Evolutionary conservation across 148 eudicot genomes (phyloP).

Genomic region (Rhododendron henanense): DNA sequence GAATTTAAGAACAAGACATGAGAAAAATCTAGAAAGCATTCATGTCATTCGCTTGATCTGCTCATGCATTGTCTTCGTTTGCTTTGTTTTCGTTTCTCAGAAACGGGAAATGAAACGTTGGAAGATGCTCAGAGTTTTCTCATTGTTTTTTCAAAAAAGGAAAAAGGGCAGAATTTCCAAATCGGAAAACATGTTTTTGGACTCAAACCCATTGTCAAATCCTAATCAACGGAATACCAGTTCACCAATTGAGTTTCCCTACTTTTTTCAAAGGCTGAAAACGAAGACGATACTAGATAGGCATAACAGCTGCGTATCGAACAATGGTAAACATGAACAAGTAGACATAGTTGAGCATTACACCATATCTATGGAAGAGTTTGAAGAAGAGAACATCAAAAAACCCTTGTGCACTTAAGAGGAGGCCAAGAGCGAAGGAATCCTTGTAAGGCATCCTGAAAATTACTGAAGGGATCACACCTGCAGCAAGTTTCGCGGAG

Average conservation of each 20-base stretch:
- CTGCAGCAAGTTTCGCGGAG: neutral
- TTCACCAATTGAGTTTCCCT: neutral
- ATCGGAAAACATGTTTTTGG: too few species aligned
- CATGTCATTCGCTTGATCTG: neutral
- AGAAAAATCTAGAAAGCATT: neutral
- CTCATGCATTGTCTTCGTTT: too few species aligned
- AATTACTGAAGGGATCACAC: constrained; percentile 2
- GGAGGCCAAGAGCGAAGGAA: constrained; percentile 12
- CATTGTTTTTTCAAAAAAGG: too few species aligned
- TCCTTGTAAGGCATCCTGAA: constrained; percentile 10
- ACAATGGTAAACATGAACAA: neutral
- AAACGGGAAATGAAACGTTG: too few species aligned
- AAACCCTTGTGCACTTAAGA: constrained; percentile 17
- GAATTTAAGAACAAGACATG: neutral
- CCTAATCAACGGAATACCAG: neutral
- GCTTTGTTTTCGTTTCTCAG: too few species aligned
- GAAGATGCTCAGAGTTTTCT: too few species aligned
- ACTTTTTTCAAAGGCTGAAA: neutral
- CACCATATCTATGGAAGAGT: neutral
- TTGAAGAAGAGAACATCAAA: constrained; percentile 12
- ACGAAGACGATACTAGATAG: neutral
- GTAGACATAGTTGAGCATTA: neutral
- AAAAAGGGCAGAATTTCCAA: too few species aligned
- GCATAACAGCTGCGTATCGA: neutral
- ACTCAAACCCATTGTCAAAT: too few species aligned